Evolutionary conservation across 371 early-diverging fungal genomes (phyloP), one percentile per base, ranked within the genome.

Genomic region (Rhizomucor miehei): DNA sequence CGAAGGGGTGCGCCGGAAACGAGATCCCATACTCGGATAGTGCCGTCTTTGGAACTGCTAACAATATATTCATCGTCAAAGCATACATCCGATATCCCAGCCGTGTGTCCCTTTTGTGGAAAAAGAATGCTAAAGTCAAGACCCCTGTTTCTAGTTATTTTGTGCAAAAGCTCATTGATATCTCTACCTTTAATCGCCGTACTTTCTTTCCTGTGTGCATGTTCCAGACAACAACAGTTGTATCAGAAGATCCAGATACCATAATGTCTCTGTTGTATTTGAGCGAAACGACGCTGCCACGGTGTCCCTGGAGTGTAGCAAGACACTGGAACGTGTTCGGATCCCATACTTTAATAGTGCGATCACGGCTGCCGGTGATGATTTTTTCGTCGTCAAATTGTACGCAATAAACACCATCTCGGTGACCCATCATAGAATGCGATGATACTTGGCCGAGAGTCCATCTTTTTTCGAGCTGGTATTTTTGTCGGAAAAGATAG

Each of bases 361-460:
- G 77, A 75, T 99, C 99, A 49, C 96, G 85, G 11, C 95, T 95
- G 10, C 98, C 98, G 0, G 93, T 91, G 14, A 96, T 84, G 35
- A 98, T 81, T 48, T 83, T 84, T 34, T 88, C 59, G 24, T 79
- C 70, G 63, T 94, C 93, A 63, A 89, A 91, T 63, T 94, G 98
- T 20, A 98, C 77, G 60, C 97, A 97, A 64, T 99, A 94, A 4
- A 99, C 91, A 51, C 93, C 86, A 59, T 97, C 97, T 10, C 52
- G 51, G 65, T 99, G 99, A 1, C 98, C 95, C 0, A 66, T 37
- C 61, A 71, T 24, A 43, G 20, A 54, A 13, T 51, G 64, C n/a
- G 58, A 36, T 6, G 24, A 24, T 24, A 50, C 48, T 34, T 29
- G 36, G 16, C 64, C 64, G 12, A n/a, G 20, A 2, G 11, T 23